Evolutionary conservation across 1,139 yeast species (phyloP).

Genomic region (Lodderomyces pseudojiufengensis): DNA sequence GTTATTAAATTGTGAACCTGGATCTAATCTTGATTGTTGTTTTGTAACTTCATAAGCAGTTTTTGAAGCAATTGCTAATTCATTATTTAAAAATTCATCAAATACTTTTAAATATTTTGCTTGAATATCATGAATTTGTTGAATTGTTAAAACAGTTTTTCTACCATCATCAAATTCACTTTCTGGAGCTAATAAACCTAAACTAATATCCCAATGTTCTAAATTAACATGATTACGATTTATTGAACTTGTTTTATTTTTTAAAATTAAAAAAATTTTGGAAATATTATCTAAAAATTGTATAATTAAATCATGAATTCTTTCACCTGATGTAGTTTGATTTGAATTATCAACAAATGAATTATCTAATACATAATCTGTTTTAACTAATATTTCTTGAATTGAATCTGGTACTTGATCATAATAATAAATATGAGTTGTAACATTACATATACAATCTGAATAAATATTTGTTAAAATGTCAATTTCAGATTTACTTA

Average conservation of each 20-base stretch:
- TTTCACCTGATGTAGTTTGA: constrained; percentile 12
- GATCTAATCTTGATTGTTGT: constrained; percentile 10
- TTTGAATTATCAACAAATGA: constrained; percentile 16
- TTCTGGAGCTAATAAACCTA: constrained; percentile 32
- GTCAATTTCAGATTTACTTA: constrained; percentile 21
- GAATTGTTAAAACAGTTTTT: constrained; percentile 17
- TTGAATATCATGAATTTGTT: constrained; percentile 31
- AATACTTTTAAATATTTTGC: constrained; percentile 32
- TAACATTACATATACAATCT: constrained; percentile 56
- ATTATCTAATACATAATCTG: constrained; percentile 31
- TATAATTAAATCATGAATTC: constrained; percentile 23
- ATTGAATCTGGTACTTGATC: constrained; percentile 80
- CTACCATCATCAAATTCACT: constrained; percentile 17
- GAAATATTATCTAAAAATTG: constrained; percentile 32
- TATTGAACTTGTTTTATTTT: constrained; percentile 30
- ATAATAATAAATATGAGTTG: constrained; percentile 70
- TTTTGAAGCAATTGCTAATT: constrained; percentile 18
- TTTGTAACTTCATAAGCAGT: constrained; percentile 8
- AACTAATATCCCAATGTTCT: constrained; percentile 43
- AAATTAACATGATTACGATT: constrained; percentile 39
- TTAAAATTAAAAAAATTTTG: constrained; percentile 30
- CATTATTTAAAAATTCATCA: constrained; percentile 31
- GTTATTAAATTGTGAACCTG: constrained; percentile 4
- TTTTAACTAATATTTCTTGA: constrained; percentile 47
- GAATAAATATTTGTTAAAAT: constrained; percentile 33